Base-by-base conservation (phyloP, 2,329 filamentous ascomycete species). In the Aspergillus persii region DNA sequence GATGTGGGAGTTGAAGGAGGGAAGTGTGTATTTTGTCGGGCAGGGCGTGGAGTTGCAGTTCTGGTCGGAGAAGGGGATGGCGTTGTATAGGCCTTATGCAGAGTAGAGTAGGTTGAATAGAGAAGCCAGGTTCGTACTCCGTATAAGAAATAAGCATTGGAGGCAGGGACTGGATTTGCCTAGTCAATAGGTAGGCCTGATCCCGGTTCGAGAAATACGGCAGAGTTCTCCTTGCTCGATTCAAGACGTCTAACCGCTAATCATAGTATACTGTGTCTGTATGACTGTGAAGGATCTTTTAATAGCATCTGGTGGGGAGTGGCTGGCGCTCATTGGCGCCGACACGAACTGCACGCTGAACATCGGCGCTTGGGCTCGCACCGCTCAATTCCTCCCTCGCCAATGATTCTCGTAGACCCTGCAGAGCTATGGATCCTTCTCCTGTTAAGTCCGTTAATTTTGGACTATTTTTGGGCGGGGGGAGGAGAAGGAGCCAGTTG, bases 21-120 rank as follows among this genome's bases (percentile, higher is more conserved):
- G 89, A 0, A 84, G 79, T 63, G 84, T 89, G 9, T 91, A 81
- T 68, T 91, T 88, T 70, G 76, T 91, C n/a, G 87, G 83, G 1
- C 83, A 84, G 2, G 84, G 83, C 0, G 75, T 80, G 3, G 78
- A 81, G 57, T 60, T 84, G 11, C 75, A 81, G 49, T 76, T 83
- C 50, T 71, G 73, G 54, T 77, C 80, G 23, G 63, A 70, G 15
- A 76, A 78, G 55, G 76, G 73, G 15, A 64, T 84, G 65, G 76
- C 81, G 49, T 69, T 81, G 41, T 85, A 82, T 71, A 78, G 77
- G 47, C 79, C 81, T 7, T 83, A 71, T 64, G 68, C 71, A 7
- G 74, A 77, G 61, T 76, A 61, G 9, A n/a, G 26, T 18, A 18
- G 50, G 12, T 36, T 36, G 31, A 11, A 33, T 33, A 8, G 18